Evolutionary conservation across 345 rosid species (phyloP).

Genomic region (Aquilaria yunnanensis): DNA sequence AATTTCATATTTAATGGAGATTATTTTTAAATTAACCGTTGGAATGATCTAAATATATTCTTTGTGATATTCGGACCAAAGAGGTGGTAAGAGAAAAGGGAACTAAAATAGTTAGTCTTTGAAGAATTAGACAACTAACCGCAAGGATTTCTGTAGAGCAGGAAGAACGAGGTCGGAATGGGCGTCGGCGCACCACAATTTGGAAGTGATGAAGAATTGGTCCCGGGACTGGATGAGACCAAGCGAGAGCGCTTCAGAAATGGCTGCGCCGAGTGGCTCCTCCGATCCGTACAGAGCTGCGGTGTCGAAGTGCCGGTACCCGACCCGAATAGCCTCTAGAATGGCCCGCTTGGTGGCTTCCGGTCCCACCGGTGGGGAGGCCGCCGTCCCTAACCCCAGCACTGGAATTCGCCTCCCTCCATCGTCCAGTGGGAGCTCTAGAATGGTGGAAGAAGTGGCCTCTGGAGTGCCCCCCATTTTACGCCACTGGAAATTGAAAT

Average conservation of each 20-base stretch:
- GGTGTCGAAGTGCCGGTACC: slow-evolving; percentile 75
- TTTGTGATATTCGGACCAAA: background rate
- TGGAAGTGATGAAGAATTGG: slow-evolving; percentile 58
- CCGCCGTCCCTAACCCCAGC: slow-evolving; percentile 40
- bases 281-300: slow-evolving; percentile 47
- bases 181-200: slow-evolving; percentile 48
- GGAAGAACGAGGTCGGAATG: slow-evolving; percentile 48
- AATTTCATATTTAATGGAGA: background rate
- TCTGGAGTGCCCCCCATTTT: background rate
- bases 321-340: slow-evolving; percentile 34
- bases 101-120: too few relatives aligned
- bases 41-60: background rate
- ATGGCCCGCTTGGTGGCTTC: slow-evolving; percentile 17
- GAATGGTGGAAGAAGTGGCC: background rate
- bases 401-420: slow-evolving; percentile 26
- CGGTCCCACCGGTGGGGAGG: slow-evolving; percentile 19
- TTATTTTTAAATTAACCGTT: background rate
- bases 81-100: background rate
- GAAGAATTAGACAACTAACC: slow-evolving; percentile 7
- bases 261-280: slow-evolving; percentile 47
- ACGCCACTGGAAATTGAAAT: too few relatives aligned
- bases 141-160: slow-evolving; percentile 29
- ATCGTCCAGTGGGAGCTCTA: background rate
- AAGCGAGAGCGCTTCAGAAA: slow-evolving; percentile 35
- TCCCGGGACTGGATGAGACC: slow-evolving; percentile 37